phyloP scores from a whole-genome alignment of 352 stramenopile genomes.

The Globisporangium echinulatum region DNA sequence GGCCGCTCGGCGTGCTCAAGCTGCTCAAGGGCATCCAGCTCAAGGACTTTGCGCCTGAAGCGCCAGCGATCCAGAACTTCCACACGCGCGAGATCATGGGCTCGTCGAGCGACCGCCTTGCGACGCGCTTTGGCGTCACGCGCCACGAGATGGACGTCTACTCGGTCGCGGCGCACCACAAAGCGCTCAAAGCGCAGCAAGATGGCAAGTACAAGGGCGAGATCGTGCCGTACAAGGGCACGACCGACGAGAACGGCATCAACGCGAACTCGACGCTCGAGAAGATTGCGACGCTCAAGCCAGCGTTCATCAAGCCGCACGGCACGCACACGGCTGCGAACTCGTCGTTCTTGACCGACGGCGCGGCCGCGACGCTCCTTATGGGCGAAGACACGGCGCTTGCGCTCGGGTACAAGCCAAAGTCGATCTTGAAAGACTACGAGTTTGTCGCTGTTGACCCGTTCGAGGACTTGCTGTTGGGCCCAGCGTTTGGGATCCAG shows the following conservation, averaged over 20 bases:
- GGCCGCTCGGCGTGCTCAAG: slow-evolving; percentile 80
- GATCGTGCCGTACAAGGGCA: slow-evolving; percentile 93
- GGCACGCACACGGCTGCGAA: slow-evolving; percentile 98
- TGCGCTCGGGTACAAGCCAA: slow-evolving; percentile 94
- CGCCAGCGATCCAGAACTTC: slow-evolving; percentile 98
- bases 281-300: slow-evolving; percentile 94
- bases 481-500: slow-evolving; percentile 93
- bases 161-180: slow-evolving; percentile 91
- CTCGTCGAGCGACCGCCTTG: slow-evolving; percentile 93
- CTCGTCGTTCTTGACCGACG: slow-evolving; percentile 97
- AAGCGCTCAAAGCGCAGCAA: slow-evolving; percentile 92
- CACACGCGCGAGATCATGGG: slow-evolving; percentile 99
- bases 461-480: slow-evolving; percentile 92
- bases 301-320: slow-evolving; percentile 97
- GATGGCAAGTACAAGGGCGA: slow-evolving; percentile 93
- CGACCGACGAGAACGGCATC: slow-evolving; percentile 95
- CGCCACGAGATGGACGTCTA: slow-evolving; percentile 96
- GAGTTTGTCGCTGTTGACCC: slow-evolving; percentile 96
- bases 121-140: slow-evolving; percentile 92
- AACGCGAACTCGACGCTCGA: slow-evolving; percentile 94
- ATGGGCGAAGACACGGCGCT: slow-evolving; percentile 96
- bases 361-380: slow-evolving; percentile 92
- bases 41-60: slow-evolving; percentile 88
- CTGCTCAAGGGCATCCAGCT: slow-evolving; percentile 94
- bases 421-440: slow-evolving; percentile 94